Base-by-base conservation (phyloP, 371 early-diverging fungal genomes). In the Mortierella sp. region DNA sequence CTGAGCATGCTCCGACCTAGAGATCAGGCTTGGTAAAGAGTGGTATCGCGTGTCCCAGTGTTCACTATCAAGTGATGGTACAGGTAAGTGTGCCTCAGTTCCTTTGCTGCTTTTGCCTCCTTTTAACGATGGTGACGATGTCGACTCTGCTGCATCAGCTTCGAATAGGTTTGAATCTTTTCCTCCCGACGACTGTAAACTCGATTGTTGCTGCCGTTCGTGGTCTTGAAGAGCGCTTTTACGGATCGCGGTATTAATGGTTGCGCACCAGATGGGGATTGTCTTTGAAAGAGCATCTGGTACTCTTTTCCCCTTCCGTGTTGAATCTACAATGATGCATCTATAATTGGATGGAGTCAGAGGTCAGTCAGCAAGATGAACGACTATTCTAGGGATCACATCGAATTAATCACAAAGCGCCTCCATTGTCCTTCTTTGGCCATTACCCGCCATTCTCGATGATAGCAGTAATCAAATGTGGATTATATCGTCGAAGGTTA, bases 281-380 rank as follows among this genome's bases (percentile, higher is more conserved):
- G 97, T 97, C 63, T 95, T 94, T 1, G 95, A 87, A 40, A 96
- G 82, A 5, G 94, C 88, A 74, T 97, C 97, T 0, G 97, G 95
- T 43, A 96, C 88, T 8, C 92, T 77, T 68, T 97, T 97, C 7
- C 97, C 97, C 50, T 88, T 86, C 19, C 96, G 87, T 22, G 97
- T 97, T 0, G 95, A 94, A 76, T 97, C 97, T 2, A 97, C 95
- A 24, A 97, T 88, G 6, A 96, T 88, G 73, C 93, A 92, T 16
- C 91, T 91, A 70, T 9, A 40, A 4, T 58, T 58, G 9, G 24
- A 53, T 4, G 32, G 21, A 55, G 15, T 13, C 21, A 62, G 28
- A 28, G 45, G 45, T 24, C n/a, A 21, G 13, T 19, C 3, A 50
- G 47, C 36, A 6, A 33, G 28, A 13, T 15, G 21, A 40, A 48